Evolutionary conservation across 2,329 filamentous ascomycete species (phyloP), one percentile per base, ranked within the genome.

Genomic region (Fusarium sp.): DNA sequence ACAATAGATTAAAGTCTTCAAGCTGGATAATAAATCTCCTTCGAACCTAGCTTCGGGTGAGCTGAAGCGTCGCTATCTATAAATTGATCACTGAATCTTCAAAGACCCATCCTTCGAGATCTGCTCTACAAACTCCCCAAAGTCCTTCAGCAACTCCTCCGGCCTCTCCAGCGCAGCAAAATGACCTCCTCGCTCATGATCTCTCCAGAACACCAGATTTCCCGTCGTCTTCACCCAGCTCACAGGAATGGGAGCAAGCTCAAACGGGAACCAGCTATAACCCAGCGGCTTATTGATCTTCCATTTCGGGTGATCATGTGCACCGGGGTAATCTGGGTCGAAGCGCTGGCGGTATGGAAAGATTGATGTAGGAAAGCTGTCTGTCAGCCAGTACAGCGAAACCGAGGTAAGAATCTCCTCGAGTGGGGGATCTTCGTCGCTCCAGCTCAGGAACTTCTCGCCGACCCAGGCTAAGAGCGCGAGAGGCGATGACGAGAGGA

Each of bases 161-260:
- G 65, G 65, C 5, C 32, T 40, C 16, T 68, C 65, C 0, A 68
- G 3, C 0, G 65, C 65, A 21, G 65, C 64, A n/a, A 68, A 68
- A 0, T 68, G 65, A 0, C 65, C 65, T 0, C 65, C 65, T 2
- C 42, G 13, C 16, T 63, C n/a, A 30, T 68, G 65, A 4, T 30
- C 18, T 0, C 47, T 30, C 18, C 33, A 33, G 2, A 62, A 68
- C 1, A 68, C 65, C 0, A 68, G 28, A 19, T 68, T 68, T 2
- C 65, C 64, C 0, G 64, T 49, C 0, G 47, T 44, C 25, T 28
- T 15, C 2, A 30, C 47, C 65, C 65, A 68, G 4, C 40, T 21
- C 11, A 33, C 53, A 9, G 65, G 64, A 15, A 66, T 59, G 3
- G 64, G 64, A 5, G 47, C 65, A 25, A 68, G n/a, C 5, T 68